A percentile compares a stretch with the other conserved stretches of the same genome.
These are phyloP conservation scores for Diplosphaera chodatii DNA, from an alignment of 139 green algal genomes.

Conservation along the genomic window DNA sequence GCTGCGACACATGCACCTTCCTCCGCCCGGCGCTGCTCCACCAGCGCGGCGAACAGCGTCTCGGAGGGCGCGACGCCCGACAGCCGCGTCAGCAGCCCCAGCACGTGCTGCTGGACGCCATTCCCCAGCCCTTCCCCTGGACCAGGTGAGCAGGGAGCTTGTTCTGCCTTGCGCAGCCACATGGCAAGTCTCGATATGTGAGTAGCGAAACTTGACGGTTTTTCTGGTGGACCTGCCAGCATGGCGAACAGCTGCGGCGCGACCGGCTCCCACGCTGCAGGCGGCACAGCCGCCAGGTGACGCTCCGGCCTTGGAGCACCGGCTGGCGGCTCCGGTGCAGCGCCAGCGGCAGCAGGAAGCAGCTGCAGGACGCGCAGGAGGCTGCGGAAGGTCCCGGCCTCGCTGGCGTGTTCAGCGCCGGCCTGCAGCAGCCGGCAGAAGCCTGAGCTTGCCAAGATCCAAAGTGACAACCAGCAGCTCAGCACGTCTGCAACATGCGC, in stretches of 20 bases:
- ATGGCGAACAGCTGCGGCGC: conserved; percentile 52
- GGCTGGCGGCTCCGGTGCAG: not conserved
- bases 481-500: too few relatives aligned
- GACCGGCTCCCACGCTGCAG: conserved; percentile 36
- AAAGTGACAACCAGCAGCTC: too few relatives aligned
- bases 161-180: too few relatives aligned
- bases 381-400: too few relatives aligned
- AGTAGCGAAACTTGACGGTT: not conserved
- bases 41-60: conserved; percentile 54
- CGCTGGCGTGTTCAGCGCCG: conserved; percentile 2
- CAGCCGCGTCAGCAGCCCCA: conserved; percentile 10
- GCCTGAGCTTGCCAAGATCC: too few relatives aligned
- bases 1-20: not conserved
- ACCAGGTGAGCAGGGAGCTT: too few relatives aligned
- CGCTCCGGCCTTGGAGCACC: too few relatives aligned
- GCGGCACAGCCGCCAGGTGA: conserved; percentile 21
- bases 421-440: conserved; percentile 16
- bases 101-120: not conserved
- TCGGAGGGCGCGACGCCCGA: conserved; percentile 5
- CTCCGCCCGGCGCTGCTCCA: conserved; percentile 16
- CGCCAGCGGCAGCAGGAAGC: not conserved
- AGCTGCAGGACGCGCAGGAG: conserved; percentile 41
- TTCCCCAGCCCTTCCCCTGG: not conserved
- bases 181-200: too few relatives aligned
- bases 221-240: conserved; percentile 18